Percentiles rank a stretch among this genome's conserved stretches.
Evolutionary conservation across 2,329 filamentous ascomycete species (phyloP).

Genomic region (Fusarium sarcochroum): DNA sequence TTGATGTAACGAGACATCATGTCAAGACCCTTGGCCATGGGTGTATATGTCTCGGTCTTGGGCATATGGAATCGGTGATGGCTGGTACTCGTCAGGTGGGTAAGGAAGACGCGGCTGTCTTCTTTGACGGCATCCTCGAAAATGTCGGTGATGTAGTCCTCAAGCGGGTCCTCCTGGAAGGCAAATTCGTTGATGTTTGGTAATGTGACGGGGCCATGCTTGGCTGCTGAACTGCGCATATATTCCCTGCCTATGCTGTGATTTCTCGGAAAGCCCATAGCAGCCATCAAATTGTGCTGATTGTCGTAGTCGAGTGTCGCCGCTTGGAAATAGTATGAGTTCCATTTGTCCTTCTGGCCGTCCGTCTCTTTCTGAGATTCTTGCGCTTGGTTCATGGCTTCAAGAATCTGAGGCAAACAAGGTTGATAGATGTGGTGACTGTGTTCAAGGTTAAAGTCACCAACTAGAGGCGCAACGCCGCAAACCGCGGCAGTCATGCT

Average conservation of each 20-base stretch:
- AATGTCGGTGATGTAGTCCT: conserved; percentile 53
- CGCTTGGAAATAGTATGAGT: conserved; percentile 53
- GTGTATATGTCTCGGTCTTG: conserved; percentile 46
- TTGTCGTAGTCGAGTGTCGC: conserved; percentile 54
- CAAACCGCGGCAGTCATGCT: conserved; percentile 59
- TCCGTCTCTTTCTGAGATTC: conserved; percentile 8
- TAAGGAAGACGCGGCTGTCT: conserved; percentile 53
- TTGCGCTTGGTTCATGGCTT: conserved; percentile 51
- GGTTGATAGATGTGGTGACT: conserved; percentile 60
- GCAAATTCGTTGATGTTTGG: conserved; percentile 55
- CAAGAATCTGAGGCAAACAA: conserved; percentile 58
- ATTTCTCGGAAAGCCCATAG: conserved; percentile 50
- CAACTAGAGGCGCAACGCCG: conserved; percentile 58
- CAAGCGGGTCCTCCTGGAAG: conserved; percentile 51
- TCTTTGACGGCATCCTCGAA: conserved; percentile 50
- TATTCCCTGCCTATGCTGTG: conserved; percentile 50
- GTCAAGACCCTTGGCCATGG: conserved; percentile 46
- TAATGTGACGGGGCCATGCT: conserved; percentile 49
- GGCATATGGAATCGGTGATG: conserved; percentile 54
- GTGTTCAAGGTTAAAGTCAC: conserved; percentile 60
- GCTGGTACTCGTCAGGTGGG: conserved; percentile 55
- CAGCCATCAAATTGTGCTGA: conserved; percentile 50
- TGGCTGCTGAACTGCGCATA: conserved; percentile 48
- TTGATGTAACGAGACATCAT: conserved; percentile 53
- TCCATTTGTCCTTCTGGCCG: conserved; percentile 48